Conservation (phyloP, 257 asterid species). For the Lavandula angustifolia region DNA sequence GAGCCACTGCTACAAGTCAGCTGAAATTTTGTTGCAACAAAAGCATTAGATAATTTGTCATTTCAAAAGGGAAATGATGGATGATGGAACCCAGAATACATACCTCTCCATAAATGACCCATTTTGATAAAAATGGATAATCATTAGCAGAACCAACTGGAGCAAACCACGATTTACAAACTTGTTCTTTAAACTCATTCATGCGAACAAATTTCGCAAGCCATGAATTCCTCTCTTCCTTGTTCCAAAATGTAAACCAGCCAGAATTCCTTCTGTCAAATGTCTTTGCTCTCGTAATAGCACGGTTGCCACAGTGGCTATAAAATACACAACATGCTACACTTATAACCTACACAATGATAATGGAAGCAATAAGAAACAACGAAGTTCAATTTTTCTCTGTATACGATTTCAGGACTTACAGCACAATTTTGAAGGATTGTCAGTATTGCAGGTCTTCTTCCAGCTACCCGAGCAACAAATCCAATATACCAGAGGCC, state of each 20-base stretch:
- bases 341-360: slow-evolving; percentile 90
- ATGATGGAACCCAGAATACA: slow-evolving; percentile 23
- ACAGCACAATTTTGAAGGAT: slow-evolving; percentile 93
- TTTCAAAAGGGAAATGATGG: slow-evolving; percentile 16
- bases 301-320: slow-evolving; percentile 99
- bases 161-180: slow-evolving; percentile 97
- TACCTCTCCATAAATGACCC: slow-evolving; percentile 99
- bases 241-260: slow-evolving; percentile 81
- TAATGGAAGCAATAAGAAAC: slow-evolving; percentile 50
- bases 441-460: slow-evolving; percentile 82
- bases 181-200: slow-evolving; percentile 87
- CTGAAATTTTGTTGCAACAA: slow-evolving; percentile 49
- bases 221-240: slow-evolving; percentile 82
- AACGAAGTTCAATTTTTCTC: slow-evolving; percentile 24
- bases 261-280: slow-evolving; percentile 65
- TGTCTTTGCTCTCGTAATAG: slow-evolving; percentile 66
- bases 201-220: slow-evolving; percentile 76
- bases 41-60: slow-evolving; percentile 35
- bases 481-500: slow-evolving; percentile 97
- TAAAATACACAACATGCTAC: slow-evolving; percentile 99
- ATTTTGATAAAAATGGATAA: slow-evolving; percentile 87
- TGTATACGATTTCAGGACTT: slow-evolving; percentile 45
- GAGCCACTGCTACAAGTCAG: slow-evolving; percentile 75
- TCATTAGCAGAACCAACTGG: slow-evolving; percentile 99
- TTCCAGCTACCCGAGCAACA: slow-evolving; percentile 96